Evolutionary conservation across 2,329 filamentous ascomycete species (phyloP), one percentile per base, ranked within the genome.

Genomic region (Dryadomyces quercus-mongolicae): DNA sequence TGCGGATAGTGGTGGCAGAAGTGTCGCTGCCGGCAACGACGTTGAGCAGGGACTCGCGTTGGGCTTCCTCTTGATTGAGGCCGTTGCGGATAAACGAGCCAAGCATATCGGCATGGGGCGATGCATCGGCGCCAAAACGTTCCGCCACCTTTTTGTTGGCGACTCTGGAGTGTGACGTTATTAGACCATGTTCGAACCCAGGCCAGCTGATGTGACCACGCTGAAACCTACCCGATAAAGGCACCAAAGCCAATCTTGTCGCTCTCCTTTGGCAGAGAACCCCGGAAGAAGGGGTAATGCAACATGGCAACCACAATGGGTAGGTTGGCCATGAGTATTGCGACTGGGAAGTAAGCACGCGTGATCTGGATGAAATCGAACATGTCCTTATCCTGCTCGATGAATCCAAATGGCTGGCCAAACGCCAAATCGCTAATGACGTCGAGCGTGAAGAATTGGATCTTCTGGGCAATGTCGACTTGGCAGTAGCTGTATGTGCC

Each of bases 361-460:
- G 55, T 60, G 44, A 62, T 60, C 50, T 59, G 55, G 40, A 76
- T 71, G 61, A 75, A 77, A 45, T 65, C 67, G 54, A 71, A 71
- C 1, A 70, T 62, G 56, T 79, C 75, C 6, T 64, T 60, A 61
- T 79, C 72, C 16, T 66, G 57, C 7, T 69, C 66, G 4, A 76
- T 62, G 58, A 72, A 75, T 10, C 74, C 73, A 51, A 78, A 74
- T 4, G 68, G 63, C 49, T 70, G 62, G 45, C 76, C 77, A 31
- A 80, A 74, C 0, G 73, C 74, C 13, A 81, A 61, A 3, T 70
- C 68, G 22, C 70, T 74, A 56, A 81, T 77, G 43, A 80, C 73
- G 57, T 81, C 77, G 3, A 80, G 65, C 1, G 76, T 78, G 48
- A 80, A 72, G 64, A 70, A 79, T 54, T 77, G 74, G 2, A 73